phyloP scores from a whole-genome alignment of 2,329 filamentous ascomycete genomes.

The Epichloe scottii region DNA sequence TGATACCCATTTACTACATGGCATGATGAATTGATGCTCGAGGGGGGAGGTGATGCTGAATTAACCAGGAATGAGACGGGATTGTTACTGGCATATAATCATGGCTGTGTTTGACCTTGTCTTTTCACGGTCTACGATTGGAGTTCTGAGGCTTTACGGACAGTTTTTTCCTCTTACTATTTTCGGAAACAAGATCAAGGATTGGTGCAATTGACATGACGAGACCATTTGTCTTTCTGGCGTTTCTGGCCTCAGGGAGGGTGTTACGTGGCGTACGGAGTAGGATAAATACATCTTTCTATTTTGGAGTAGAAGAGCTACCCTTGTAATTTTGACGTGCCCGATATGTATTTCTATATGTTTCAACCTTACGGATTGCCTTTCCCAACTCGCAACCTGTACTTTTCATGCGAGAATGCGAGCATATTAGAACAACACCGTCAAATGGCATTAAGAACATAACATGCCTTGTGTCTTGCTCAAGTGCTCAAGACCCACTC shows the following conservation, averaged over 20 bases:
- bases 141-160: background rate
- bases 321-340: background rate
- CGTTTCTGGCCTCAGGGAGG: background rate
- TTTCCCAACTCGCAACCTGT: too few species aligned
- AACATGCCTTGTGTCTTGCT: background rate
- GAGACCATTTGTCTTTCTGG: background rate
- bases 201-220: background rate
- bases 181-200: background rate
- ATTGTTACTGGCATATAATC: background rate
- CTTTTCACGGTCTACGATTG: background rate
- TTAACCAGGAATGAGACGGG: background rate
- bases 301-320: background rate
- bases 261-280: background rate
- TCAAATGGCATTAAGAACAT: too few species aligned
- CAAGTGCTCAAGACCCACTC: background rate
- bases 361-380: too few species aligned
- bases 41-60: background rate
- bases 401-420: too few species aligned
- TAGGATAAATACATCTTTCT: background rate
- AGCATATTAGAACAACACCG: too few species aligned
- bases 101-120: background rate
- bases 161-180: background rate
- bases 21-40: background rate
- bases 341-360: too few species aligned
- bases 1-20: conserved; percentile 7